These are phyloP conservation scores for Apiospora rasikravindrae DNA, from an alignment of 2,329 filamentous ascomycete species.

Conservation along the genomic window DNA sequence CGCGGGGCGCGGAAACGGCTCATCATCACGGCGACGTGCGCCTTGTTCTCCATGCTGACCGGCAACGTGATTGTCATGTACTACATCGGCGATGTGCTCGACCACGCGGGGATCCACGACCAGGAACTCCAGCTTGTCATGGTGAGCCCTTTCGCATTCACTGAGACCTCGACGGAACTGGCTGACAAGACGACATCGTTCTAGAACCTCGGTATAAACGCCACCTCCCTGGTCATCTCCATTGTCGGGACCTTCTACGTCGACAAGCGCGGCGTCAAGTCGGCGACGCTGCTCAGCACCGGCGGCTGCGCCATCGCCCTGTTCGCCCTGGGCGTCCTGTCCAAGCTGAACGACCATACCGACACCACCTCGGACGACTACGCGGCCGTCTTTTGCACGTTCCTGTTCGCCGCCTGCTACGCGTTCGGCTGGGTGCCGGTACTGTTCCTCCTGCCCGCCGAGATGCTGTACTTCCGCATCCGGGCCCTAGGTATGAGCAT, in stretches of 20 bases:
- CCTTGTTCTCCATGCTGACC: slow-evolving; percentile 39
- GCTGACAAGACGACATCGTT: not conserved
- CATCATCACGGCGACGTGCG: slow-evolving; percentile 44
- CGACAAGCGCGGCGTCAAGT: slow-evolving; percentile 20
- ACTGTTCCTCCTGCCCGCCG: slow-evolving; percentile 34
- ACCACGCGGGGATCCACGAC: slow-evolving; percentile 52
- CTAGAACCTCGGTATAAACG: slow-evolving; percentile 24
- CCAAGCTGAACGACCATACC: slow-evolving; percentile 19
- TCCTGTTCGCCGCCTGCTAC: slow-evolving; percentile 37
- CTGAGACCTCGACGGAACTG: not conserved
- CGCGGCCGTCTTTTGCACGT: slow-evolving; percentile 31
- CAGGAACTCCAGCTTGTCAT: slow-evolving; percentile 48
- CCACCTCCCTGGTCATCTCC: slow-evolving; percentile 25
- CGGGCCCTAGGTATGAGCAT: slow-evolving; percentile 43
- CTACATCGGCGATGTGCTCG: slow-evolving; percentile 48
- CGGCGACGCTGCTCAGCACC: slow-evolving; percentile 10
- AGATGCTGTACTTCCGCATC: slow-evolving; percentile 37
- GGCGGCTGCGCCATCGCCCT: slow-evolving; percentile 21
- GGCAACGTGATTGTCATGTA: slow-evolving; percentile 48
- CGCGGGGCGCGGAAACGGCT: slow-evolving; percentile 43
- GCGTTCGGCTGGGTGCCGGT: slow-evolving; percentile 37
- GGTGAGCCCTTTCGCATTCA: slow-evolving; percentile 29
- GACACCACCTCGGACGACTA: slow-evolving; percentile 7
- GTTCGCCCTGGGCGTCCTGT: slow-evolving; percentile 25
- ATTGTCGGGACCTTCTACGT: slow-evolving; percentile 21